phyloP scores from a whole-genome alignment of 2,329 filamentous ascomycete species.

The Fusarium udum region DNA sequence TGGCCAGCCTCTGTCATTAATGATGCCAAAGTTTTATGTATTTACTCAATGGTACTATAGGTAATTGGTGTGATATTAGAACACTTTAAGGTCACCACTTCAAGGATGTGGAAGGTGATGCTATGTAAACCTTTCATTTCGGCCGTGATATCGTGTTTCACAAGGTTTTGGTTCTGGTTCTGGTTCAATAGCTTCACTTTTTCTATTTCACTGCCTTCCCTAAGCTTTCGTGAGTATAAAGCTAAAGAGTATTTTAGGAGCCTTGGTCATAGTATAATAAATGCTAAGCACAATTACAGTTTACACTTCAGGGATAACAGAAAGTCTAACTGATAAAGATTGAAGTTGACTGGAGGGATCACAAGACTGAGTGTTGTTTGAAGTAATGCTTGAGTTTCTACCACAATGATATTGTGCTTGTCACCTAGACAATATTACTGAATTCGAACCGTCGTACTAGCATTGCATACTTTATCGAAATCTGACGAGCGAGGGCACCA shows the following conservation, averaged over 20 bases:
- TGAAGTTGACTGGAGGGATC: neutral
- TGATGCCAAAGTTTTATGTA: neutral
- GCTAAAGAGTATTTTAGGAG: neutral
- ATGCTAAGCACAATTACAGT: neutral
- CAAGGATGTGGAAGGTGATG: neutral
- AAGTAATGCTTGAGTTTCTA: neutral
- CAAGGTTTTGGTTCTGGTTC: neutral
- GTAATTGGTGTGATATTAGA: neutral
- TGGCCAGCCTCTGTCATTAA: neutral
- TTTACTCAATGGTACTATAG: neutral
- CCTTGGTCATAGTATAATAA: neutral
- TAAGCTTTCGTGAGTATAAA: neutral
- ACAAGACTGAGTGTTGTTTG: neutral
- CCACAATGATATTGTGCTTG: neutral
- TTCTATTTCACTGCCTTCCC: neutral
- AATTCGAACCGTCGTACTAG: rapidly evolving
- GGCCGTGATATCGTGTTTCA: too few species aligned
- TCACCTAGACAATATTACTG: neutral
- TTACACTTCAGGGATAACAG: neutral
- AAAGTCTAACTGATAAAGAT: neutral
- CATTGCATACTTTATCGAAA: neutral
- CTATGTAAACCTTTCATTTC: neutral
- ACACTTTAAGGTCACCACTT: neutral
- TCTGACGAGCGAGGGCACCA: too few species aligned
- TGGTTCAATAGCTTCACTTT: neutral